Evolutionary conservation across 2,329 filamentous ascomycete genomes (phyloP), one percentile per base, ranked within the genome.

Genomic region (Monilinia polystroma): DNA sequence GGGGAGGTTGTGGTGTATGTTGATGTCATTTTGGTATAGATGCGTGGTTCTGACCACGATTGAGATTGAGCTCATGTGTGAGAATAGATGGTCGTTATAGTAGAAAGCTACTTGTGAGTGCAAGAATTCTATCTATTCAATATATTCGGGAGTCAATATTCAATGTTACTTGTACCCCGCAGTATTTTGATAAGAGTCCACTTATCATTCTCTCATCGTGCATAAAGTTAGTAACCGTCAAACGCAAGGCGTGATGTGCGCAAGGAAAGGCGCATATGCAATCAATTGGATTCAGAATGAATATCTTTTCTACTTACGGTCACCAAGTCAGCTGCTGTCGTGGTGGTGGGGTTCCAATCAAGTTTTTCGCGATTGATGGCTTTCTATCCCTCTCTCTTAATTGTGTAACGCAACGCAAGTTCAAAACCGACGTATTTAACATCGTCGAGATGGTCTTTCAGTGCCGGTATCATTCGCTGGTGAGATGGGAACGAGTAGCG

Each of bases 191-290:
- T 23, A 32, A 47, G 16, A 23, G 16, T 47, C 26, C 2, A 7
- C n/a, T 32, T 35, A 35, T 35, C 32, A 32, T 47, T 10, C 20
- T 16, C 20, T 49, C 4, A 29, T 12, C 57, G 32, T 35, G 32
- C 32, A 35, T 35, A 35, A 59, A 10, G 8, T 32, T 29, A n/a
- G n/a, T 43, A n/a, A 11, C 35, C 32, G 43, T 35, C 57, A 59
- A 49, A 59, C 29, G 26, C 16, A 59, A n/a, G 41, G 56, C 56
- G 56, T 59, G 26, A 47, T n/a, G 29, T 20, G 26, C 26, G 56
- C 20, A 43, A 29, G 43, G 47, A 49, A 32, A 16, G 56, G 23
- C 10, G 10, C 18, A 58, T 3, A 32, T 35, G 32, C 11, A 32
- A 58, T 58, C 10, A n/a, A 14, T 32, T 45, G 16, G 16, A 58